phyloP scores from a whole-genome alignment of 495 filamentous ascomycete genomes.

The Massariosphaeria phaeospora region DNA sequence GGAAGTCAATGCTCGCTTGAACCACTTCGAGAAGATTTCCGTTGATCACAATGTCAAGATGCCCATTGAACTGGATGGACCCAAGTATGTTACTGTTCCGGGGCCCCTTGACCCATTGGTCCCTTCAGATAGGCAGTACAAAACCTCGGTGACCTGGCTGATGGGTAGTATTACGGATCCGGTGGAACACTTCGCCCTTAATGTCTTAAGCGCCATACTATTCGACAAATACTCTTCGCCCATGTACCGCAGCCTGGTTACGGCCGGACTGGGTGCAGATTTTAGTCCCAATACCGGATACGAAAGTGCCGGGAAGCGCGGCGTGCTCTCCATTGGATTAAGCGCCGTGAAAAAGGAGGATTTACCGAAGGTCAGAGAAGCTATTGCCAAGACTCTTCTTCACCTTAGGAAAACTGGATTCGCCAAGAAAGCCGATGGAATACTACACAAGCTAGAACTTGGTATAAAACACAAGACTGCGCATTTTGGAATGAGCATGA shows the following conservation, averaged over 20 bases:
- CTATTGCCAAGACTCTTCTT: slow-evolving; percentile 62
- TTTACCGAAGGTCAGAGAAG: slow-evolving; percentile 68
- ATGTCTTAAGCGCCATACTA: slow-evolving; percentile 73
- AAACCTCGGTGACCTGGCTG: slow-evolving; percentile 89
- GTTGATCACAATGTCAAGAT: slow-evolving; percentile 67
- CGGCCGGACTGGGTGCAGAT: slow-evolving; percentile 83
- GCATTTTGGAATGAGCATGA: slow-evolving; percentile 83
- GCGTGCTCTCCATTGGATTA: slow-evolving; percentile 84
- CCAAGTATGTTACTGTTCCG: slow-evolving; percentile 61
- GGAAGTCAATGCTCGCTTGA: slow-evolving; percentile 67
- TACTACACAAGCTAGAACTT: slow-evolving; percentile 88
- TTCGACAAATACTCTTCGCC: slow-evolving; percentile 94
- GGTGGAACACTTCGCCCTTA: slow-evolving; percentile 78
- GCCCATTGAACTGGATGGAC: slow-evolving; percentile 68
- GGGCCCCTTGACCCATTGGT: slow-evolving; percentile 88
- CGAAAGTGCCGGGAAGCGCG: slow-evolving; percentile 66
- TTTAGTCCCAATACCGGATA: slow-evolving; percentile 93
- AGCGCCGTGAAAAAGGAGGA: slow-evolving; percentile 77
- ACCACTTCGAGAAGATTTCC: slow-evolving; percentile 61
- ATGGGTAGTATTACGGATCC: slow-evolving; percentile 76
- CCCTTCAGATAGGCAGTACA: slow-evolving; percentile 78
- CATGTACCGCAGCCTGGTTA: slow-evolving; percentile 83
- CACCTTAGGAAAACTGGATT: slow-evolving; percentile 69
- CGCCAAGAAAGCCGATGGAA: slow-evolving; percentile 79
- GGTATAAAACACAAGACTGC: slow-evolving; percentile 90